Percentiles rank a stretch among this genome's conserved stretches.
These are phyloP conservation scores for Emmonsia crescens DNA, from an alignment of 2,329 filamentous ascomycete species.

Conservation along the genomic window DNA sequence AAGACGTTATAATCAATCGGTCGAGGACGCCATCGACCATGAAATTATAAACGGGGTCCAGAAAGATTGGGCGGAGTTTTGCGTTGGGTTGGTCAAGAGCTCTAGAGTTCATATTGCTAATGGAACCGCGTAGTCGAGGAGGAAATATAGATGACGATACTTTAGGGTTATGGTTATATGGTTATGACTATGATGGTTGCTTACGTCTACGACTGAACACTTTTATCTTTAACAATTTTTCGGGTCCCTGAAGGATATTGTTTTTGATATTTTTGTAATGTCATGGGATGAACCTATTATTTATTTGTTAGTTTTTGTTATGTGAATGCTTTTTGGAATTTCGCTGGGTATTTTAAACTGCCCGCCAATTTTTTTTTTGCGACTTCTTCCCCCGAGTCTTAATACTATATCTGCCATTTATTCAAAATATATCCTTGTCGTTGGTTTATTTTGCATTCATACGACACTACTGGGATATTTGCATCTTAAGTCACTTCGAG, in stretches of 20 bases:
- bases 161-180: background rate
- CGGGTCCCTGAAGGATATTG: background rate
- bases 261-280: background rate
- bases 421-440: background rate
- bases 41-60: conserved; percentile 51
- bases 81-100: conserved; percentile 47
- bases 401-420: background rate
- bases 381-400: background rate
- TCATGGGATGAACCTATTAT: background rate
- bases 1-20: conserved; percentile 60
- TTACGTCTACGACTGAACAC: background rate
- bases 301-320: background rate
- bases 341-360: background rate
- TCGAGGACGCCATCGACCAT: conserved; percentile 69
- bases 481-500: background rate
- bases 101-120: conserved; percentile 15
- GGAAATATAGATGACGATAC: background rate
- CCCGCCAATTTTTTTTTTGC: background rate
- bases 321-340: background rate
- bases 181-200: background rate
- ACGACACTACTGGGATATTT: background rate
- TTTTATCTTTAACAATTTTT: background rate
- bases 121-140: background rate
- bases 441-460: background rate
- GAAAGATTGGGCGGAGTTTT: conserved; percentile 63